Evolutionary conservation across 225 moss, liverwort and hornwort genomes (phyloP).

Genomic region (Bryoerythrophyllum caledonicum): DNA sequence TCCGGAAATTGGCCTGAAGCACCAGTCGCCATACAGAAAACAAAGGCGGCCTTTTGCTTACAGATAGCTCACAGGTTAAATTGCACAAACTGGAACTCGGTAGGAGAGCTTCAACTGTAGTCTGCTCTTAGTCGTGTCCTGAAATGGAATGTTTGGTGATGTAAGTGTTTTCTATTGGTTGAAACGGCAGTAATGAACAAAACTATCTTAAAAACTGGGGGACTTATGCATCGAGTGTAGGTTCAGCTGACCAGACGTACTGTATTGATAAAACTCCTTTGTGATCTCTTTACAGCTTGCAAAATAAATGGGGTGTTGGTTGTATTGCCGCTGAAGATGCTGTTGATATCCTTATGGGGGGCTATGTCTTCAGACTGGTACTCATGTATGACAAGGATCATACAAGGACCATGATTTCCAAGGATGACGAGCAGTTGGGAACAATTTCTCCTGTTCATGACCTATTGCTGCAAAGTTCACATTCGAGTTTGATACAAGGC

Average conservation of each 20-base stretch:
- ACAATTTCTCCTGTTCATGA: constrained; percentile 39
- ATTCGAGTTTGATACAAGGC: constrained; percentile 80
- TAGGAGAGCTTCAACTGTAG: not conserved
- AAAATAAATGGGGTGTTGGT: constrained; percentile 58
- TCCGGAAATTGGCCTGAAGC: constrained; percentile 97
- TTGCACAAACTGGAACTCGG: no score
- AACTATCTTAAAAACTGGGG: no score
- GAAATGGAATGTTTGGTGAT: no score
- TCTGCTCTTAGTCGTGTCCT: not conserved
- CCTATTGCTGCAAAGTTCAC: constrained; percentile 65
- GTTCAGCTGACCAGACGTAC: no score
- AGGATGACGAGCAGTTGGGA: constrained; percentile 38
- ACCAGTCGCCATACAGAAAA: constrained; percentile 71
- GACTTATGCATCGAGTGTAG: no score
- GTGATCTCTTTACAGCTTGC: constrained; percentile 55
- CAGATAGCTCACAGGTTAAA: constrained; percentile 88
- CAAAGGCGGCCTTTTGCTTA: constrained; percentile 82
- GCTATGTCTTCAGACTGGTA: constrained; percentile 74
- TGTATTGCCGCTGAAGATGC: constrained; percentile 78
- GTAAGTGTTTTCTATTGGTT: no score
- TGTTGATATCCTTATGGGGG: constrained; percentile 72
- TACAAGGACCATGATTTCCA: constrained; percentile 42
- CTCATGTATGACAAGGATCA: constrained; percentile 84
- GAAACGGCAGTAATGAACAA: no score
- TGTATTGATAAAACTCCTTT: constrained; percentile 15